Percentiles rank a stretch among this genome's conserved stretches.
Conservation (phyloP, 768 basidiomycete species). For the Neoboletus brunneissimus region DNA sequence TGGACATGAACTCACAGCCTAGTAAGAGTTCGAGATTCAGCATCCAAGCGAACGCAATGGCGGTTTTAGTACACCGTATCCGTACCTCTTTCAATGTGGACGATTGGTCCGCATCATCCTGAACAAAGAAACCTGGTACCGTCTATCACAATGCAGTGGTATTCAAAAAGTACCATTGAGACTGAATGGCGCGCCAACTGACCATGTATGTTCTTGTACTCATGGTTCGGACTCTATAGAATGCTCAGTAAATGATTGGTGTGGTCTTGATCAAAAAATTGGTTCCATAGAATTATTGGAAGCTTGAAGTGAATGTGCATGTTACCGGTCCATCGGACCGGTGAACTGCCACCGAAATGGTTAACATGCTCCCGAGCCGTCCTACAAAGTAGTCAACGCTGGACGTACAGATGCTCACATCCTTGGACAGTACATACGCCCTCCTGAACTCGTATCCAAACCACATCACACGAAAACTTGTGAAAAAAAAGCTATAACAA, state of each 20-base stretch:
- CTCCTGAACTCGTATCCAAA: no score
- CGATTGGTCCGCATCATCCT: conserved; percentile 9
- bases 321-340: no score
- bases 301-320: no score
- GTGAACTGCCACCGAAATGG: no score
- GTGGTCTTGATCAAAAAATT: neutral
- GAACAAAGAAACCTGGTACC: conserved; percentile 21
- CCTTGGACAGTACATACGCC: neutral
- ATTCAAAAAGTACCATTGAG: neutral
- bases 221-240: neutral
- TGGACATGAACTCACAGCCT: conserved; percentile 16
- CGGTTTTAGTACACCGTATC: no score
- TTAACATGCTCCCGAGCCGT: neutral
- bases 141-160: conserved; percentile 3
- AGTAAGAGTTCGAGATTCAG: neutral
- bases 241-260: no score
- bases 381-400: neutral
- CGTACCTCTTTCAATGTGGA: conserved; percentile 8
- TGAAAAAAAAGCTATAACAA: neutral
- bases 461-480: neutral
- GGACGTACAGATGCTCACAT: neutral
- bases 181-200: neutral
- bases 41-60: neutral
- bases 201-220: conserved; percentile 15
- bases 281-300: no score